phyloP scores from a whole-genome alignment of 129 eudicot genomes.

The Scalesia atractyloides region DNA sequence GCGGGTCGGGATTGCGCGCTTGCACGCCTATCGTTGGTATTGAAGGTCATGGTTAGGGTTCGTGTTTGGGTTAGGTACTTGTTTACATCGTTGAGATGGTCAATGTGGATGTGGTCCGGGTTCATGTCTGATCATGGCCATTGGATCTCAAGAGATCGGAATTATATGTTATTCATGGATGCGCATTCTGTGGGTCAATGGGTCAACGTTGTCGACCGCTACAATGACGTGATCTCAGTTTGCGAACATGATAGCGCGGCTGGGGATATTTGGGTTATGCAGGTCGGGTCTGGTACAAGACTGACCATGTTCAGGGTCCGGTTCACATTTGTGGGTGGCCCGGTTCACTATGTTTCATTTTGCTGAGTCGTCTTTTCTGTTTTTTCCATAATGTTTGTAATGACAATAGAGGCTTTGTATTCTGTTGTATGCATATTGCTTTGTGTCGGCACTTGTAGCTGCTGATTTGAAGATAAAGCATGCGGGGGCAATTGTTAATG shows the following conservation, averaged over 20 bases:
- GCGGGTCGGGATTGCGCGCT: constrained; percentile 6
- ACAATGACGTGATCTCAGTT: background rate
- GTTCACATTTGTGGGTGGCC: background rate
- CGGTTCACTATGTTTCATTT: background rate
- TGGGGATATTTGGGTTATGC: constrained; percentile 6
- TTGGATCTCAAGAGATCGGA: background rate
- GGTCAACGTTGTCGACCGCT: background rate
- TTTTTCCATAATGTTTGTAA: constrained; percentile 4
- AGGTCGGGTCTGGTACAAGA: constrained; percentile 3
- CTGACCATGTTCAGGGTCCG: background rate
- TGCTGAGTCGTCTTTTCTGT: background rate
- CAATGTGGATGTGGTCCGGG: background rate
- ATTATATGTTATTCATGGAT: background rate
- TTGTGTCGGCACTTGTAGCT: background rate
- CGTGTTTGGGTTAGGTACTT: background rate
- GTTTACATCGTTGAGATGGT: constrained; percentile 3
- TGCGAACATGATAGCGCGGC: background rate
- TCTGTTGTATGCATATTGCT: background rate
- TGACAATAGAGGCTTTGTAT: background rate
- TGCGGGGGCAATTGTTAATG: background rate
- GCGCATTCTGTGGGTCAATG: constrained; percentile 4
- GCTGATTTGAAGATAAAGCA: background rate
- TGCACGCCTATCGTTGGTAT: background rate
- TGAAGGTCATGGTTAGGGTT: background rate
- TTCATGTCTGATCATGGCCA: background rate